Base-by-base conservation (phyloP, 2,329 filamentous ascomycete genomes). In the Sporothrix phasma region DNA sequence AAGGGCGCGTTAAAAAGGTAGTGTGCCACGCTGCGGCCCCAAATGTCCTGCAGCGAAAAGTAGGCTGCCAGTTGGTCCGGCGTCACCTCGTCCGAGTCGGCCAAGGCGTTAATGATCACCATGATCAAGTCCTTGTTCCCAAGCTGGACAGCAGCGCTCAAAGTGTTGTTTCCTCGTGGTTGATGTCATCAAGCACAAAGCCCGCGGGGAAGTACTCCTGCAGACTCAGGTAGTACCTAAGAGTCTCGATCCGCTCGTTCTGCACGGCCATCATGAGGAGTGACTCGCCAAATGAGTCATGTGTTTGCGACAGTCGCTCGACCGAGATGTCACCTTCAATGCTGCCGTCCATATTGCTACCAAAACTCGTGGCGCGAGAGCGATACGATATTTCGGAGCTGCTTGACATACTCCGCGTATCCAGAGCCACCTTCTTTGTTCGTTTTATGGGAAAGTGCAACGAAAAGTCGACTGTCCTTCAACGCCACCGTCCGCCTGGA, bases 1-100 rank as follows among this genome's bases (percentile, higher is more conserved):
- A 84, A 81, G 2, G 94, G 94, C 8, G 90, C 88, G 71, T 96
- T 89, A 77, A 99, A 99, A 17, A 99, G 81, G 74, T 99, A 99
- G 75, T 99, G 94, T n/a, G 88, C 94, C 61, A 90, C 84, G 67
- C 92, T 96, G 69, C 94, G 87, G 24, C 93, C 94, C 78, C 92
- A 88, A 43, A 83, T 85, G 72, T 99, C 94, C 70, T 93, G 88
- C 66, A 83, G 80, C 3, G 84, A 80, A 56, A 97, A 76, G 72
- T 99, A 97, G 6, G 79, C 76, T 49, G 78, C 74, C 34, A 95
- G 74, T 58, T 83, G 79, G 17, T 79, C 76, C 61, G 84, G 78
- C 19, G 80, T 41, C 79, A 79, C 62, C 78, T 79, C 62, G 80
- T 65, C 34, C 15, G 71, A 66, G 2, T 67, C 78, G 68, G 86